A percentile compares a stretch with the other conserved stretches of the same genome.
phyloP scores from a whole-genome alignment of 176 grass and related monocot species.

The Aegilops bicornis region DNA sequence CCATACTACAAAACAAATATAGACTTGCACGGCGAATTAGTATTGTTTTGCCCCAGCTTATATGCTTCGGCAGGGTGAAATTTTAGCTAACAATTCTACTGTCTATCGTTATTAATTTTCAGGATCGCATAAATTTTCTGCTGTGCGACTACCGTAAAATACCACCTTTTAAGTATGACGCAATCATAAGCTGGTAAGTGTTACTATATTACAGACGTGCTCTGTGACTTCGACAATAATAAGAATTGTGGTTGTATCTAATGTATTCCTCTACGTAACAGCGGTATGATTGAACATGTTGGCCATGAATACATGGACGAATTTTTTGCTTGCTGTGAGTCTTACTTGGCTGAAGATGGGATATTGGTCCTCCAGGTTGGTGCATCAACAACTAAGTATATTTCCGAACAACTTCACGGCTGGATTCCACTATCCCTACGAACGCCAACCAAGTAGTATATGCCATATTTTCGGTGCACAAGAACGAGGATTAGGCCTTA shows the following conservation, averaged over 20 bases:
- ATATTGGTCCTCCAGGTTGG: constrained; percentile 15
- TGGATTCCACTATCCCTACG: background rate
- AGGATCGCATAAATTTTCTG: background rate
- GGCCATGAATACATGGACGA: background rate
- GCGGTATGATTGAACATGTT: background rate
- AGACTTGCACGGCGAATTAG: background rate
- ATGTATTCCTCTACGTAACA: background rate
- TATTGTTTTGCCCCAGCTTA: background rate
- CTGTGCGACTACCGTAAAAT: background rate
- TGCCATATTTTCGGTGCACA: background rate
- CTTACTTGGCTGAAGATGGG: constrained; percentile 3
- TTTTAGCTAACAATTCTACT: background rate
- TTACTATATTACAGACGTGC: background rate
- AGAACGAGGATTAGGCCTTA: too few species aligned
- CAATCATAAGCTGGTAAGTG: constrained; percentile 13
- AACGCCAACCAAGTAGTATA: background rate
- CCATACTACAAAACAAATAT: background rate
- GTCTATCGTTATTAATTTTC: background rate
- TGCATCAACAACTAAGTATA: background rate
- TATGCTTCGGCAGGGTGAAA: background rate
- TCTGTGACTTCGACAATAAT: background rate
- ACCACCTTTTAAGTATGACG: constrained; percentile 2
- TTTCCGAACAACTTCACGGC: background rate
- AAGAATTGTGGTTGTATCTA: background rate
- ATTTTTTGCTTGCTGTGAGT: background rate